These are phyloP conservation scores for Moniliella sp. DNA, from an alignment of 1,284 basidiomycete genomes.

Conservation along the genomic window DNA sequence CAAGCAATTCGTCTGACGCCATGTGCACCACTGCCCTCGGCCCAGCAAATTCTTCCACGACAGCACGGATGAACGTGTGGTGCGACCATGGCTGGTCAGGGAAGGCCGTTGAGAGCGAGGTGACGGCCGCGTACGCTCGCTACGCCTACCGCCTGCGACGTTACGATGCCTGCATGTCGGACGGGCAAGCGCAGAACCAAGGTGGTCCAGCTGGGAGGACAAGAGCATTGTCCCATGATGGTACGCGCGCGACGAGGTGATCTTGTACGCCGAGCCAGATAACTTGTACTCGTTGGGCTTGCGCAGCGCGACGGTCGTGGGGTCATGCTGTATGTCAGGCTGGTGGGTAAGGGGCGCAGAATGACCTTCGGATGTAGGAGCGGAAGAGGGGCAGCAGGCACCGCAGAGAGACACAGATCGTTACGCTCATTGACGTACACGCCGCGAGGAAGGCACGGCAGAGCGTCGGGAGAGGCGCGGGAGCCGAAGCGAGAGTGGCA, in stretches of 20 bases:
- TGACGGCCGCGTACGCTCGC: conserved; percentile 67
- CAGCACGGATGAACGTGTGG: conserved; percentile 48
- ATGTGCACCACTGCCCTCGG: no score
- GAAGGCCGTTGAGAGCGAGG: conserved; percentile 49
- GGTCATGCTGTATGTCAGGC: no score
- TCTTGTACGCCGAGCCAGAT: conserved; percentile 92
- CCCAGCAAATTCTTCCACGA: conserved; percentile 41
- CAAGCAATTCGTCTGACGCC: background rate
- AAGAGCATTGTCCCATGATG: conserved; percentile 99
- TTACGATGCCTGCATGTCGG: conserved; percentile 49
- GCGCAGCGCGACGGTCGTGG: conserved; percentile 12
- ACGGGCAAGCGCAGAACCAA: conserved; percentile 19
- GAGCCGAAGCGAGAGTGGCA: no score
- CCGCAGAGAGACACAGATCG: conserved; percentile 39
- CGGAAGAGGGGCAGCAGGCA: conserved; percentile 49
- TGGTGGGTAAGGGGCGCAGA: no score
- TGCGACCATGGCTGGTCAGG: conserved; percentile 47
- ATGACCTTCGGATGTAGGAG: no score
- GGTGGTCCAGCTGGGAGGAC: conserved; percentile 9
- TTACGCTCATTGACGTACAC: conserved; percentile 61
- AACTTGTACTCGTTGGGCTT: conserved; percentile 42
- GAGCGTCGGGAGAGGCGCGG: no score
- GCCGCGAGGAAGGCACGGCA: conserved; percentile 4
- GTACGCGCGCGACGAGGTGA: conserved; percentile 70
- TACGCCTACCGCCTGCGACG: conserved; percentile 59